Base-by-base conservation (phyloP, 2,329 filamentous ascomycete genomes). In the Ophiostoma sp. region DNA sequence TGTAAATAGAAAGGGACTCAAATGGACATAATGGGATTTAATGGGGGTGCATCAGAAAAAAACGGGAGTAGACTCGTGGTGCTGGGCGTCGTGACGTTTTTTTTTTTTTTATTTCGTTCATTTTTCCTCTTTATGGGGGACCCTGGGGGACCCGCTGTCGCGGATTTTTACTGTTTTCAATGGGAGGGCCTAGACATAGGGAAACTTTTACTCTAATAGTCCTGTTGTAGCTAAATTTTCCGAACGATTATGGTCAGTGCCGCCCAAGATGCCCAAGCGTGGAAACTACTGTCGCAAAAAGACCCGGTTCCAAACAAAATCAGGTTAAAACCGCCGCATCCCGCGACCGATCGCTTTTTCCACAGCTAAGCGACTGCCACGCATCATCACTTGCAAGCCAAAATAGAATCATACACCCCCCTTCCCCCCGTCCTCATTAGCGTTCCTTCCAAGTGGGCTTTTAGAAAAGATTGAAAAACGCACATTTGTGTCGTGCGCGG, bases 141-240 rank as follows among this genome's bases (percentile, higher is more conserved):
- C 61, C n/a, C 61, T 19, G 25, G 39, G 5, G 68, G 48, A 42
- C 33, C 68, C 36, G 52, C 42, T 25, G 45, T 72, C 70, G 70
- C 59, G 70, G 45, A 57, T 72, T 72, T 66, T 72, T 28, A n/a
- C 70, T 36, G n/a, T 28, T 72, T 72, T 45, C 11, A 6, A 15
- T 31, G n/a, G 19, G 8, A 52, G 9, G 42, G 45, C 5, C 45
- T 25, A 52, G 19, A n/a, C 3, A 22, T 17, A 9, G 36, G 36
- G 36, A 52, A 2, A 50, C 36, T 31, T n/a, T 61, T 59, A n/a
- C 69, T 39, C 7, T 7, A 0, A 28, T 2, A 3, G 12, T 15
- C 31, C 3, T 12, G 45, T 28, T 48, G 1, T 9, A 48, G 66
- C 31, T 9, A 39, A 55, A 52, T 36, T 52, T 1, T 42, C 68